Base-by-base conservation (phyloP, 2,329 filamentous ascomycete species). In the Sporothrix dimorphospora region DNA sequence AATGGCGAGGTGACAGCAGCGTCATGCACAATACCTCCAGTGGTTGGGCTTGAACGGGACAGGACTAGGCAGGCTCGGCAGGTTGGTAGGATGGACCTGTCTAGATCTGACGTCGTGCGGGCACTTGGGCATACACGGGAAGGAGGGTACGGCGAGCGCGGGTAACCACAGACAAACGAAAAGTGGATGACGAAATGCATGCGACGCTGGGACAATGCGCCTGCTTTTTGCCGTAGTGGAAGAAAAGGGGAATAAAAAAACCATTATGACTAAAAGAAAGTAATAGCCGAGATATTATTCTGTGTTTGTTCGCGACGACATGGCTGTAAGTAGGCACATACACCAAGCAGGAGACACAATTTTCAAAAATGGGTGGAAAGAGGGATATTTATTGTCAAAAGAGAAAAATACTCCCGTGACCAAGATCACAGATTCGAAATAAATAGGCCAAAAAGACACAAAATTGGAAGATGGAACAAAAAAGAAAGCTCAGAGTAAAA, bases 121-220 rank as follows among this genome's bases (percentile, higher is more conserved):
- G 19, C 14, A 9, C 53, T 61, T 40, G 57, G 38, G 14, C n/a
- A 27, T 16, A 24, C 53, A 24, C 53, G 53, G 24, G 21, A 55
- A 30, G 53, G 53, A 57, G 53, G 53, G 27, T 16, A 27, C 16
- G 7, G 47, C 8, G 24, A 3, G 49, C 19, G 34, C 27, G 42
- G 42, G 63, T 38, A 51, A 51, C 24, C 63, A 38, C 24, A 67
- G 63, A 34, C 42, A n/a, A 30, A 30, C 8, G 16, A 34, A 21
- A 51, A 38, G 42, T 67, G 63, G 63, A 67, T 67, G 63, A 67
- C 42, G 63, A 67, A 67, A 67, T 67, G 63, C 63, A 67, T 67
- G 42, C 63, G 19, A 51, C 63, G 16, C 24, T 67, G 42, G 24
- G n/a, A 67, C 51, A 30, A 57, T 30, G 53, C 27, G 8, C 53